A percentile compares a stretch with the other conserved stretches of the same genome.
Evolutionary conservation across 805 yeast species (phyloP).

Genomic region (Myxozyma monticola): DNA sequence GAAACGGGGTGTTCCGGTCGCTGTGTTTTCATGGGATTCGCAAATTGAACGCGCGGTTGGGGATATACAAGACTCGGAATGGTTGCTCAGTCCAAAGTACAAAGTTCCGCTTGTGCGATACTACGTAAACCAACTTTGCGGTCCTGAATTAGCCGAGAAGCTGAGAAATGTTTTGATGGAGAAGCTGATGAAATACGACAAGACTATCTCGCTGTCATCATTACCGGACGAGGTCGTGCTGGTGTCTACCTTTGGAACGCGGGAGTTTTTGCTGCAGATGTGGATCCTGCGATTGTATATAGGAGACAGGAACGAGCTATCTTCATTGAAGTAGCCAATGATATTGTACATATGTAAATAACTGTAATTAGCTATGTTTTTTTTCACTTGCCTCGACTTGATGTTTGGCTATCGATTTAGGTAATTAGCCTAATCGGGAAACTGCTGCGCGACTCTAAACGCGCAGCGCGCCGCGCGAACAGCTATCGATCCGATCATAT

Average conservation of each 20-base stretch:
- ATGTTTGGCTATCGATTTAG: too few relatives aligned
- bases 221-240: background rate
- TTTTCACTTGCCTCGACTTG: too few relatives aligned
- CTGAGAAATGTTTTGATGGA: background rate
- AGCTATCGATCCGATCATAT: too few relatives aligned
- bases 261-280: constrained; percentile 7
- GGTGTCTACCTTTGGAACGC: background rate
- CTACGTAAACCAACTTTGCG: constrained; percentile 7
- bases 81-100: background rate
- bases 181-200: background rate
- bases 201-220: background rate
- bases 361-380: too few relatives aligned
- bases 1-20: background rate
- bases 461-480: too few relatives aligned
- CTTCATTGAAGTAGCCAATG: too few relatives aligned
- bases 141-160: constrained; percentile 2
- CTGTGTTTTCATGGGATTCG: constrained; percentile 6
- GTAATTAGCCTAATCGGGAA: too few relatives aligned
- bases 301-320: constrained; percentile 7
- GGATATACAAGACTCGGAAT: constrained; percentile 5
- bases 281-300: constrained; percentile 13
- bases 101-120: background rate
- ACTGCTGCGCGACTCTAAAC: too few relatives aligned
- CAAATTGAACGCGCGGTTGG: background rate
- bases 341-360: too few relatives aligned